These are phyloP conservation scores for Chlorella sp. DNA, from an alignment of 139 green algal genomes.

Conservation along the genomic window DNA sequence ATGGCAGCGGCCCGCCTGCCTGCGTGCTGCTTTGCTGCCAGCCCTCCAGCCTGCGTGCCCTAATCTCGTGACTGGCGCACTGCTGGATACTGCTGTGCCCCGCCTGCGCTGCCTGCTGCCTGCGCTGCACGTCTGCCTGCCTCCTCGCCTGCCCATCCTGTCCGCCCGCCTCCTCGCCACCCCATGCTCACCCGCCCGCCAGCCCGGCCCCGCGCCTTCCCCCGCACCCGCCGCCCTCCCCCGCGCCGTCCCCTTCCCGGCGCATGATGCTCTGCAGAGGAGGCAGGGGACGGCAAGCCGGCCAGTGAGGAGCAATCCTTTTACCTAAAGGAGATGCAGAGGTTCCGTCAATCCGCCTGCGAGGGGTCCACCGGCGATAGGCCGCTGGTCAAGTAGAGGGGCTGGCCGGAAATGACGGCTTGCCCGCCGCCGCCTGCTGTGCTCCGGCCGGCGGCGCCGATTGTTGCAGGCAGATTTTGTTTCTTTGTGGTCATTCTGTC, in stretches of 20 bases:
- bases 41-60: too few relatives aligned
- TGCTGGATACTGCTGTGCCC: background rate
- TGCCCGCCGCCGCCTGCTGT: background rate
- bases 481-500: background rate
- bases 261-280: background rate
- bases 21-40: background rate
- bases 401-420: background rate
- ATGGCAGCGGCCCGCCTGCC: background rate
- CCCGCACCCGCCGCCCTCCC: background rate
- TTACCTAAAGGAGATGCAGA: slow-evolving; percentile 63
- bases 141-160: background rate
- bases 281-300: slow-evolving; percentile 4
- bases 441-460: too few relatives aligned
- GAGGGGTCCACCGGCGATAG: slow-evolving; percentile 47
- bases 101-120: background rate
- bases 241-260: background rate
- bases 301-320: slow-evolving; percentile 10
- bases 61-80: too few relatives aligned
- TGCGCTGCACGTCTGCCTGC: background rate
- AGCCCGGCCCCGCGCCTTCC: background rate
- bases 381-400: slow-evolving; percentile 59
- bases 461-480: background rate
- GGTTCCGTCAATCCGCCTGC: slow-evolving; percentile 48
- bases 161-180: background rate
- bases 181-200: background rate